Conservation (phyloP, 306 rosid genomes). For the Acmispon strigosus region DNA sequence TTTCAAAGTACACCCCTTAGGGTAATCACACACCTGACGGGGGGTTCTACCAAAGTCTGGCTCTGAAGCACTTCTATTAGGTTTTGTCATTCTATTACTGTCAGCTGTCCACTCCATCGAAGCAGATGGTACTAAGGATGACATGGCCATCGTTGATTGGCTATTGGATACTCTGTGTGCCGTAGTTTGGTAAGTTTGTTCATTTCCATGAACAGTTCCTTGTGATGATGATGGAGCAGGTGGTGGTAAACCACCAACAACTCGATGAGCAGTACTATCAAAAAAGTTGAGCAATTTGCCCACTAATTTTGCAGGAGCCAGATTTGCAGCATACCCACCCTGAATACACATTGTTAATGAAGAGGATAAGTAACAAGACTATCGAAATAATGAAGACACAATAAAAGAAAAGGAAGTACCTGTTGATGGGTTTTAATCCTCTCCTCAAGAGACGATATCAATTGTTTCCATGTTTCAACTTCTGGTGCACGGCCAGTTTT, state of each 20-base stretch:
- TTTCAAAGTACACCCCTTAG: neutral
- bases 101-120: slow-evolving; percentile 75
- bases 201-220: slow-evolving; percentile 44
- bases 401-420: slow-evolving; percentile 33
- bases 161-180: slow-evolving; percentile 58
- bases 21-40: slow-evolving; percentile 51
- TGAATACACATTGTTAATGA: slow-evolving; percentile 25
- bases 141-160: slow-evolving; percentile 89
- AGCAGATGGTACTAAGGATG: slow-evolving; percentile 78
- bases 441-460: slow-evolving; percentile 74
- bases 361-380: slow-evolving; percentile 1
- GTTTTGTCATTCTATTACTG: slow-evolving; percentile 40
- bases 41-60: slow-evolving; percentile 91
- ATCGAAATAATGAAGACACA: neutral
- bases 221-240: slow-evolving; percentile 66
- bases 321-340: slow-evolving; percentile 84
- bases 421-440: slow-evolving; percentile 84
- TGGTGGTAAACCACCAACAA: slow-evolving; percentile 90
- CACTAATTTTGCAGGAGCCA: slow-evolving; percentile 77
- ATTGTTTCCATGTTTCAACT: slow-evolving; percentile 77
- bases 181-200: slow-evolving; percentile 38
- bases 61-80: slow-evolving; percentile 86
- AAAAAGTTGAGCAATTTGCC: slow-evolving; percentile 83
- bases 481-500: slow-evolving; percentile 84
- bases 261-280: slow-evolving; percentile 92